Conservation (phyloP, 176 grass and related monocot species). For the Rhynchospora pubera region DNA sequence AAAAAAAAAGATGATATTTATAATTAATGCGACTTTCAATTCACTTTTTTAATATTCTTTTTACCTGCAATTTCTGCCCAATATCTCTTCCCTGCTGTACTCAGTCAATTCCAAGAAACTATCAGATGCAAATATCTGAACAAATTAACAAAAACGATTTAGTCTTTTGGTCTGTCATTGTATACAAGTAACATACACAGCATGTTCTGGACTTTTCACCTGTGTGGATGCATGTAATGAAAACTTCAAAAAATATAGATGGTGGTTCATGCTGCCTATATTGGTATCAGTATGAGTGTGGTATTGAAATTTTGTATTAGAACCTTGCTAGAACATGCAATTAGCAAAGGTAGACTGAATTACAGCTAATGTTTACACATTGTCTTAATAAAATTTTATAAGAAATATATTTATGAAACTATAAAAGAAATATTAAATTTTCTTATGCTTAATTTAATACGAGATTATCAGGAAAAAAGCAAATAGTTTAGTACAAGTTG, state of each 20-base stretch:
- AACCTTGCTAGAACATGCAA: neutral
- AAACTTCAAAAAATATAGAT: neutral
- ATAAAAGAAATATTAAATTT: neutral
- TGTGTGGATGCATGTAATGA: neutral
- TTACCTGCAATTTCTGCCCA: constrained; percentile 89
- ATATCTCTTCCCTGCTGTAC: constrained; percentile 82
- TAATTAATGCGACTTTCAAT: neutral
- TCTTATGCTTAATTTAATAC: neutral
- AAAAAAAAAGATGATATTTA: constrained; percentile 3
- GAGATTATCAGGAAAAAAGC: neutral
- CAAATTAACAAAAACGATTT: neutral
- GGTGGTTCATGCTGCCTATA: neutral
- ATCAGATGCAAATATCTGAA: constrained; percentile 87
- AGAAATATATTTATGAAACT: neutral
- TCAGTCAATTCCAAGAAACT: constrained; percentile 75
- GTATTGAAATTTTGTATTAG: too few species aligned
- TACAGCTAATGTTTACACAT: neutral
- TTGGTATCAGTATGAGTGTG: neutral
- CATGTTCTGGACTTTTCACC: neutral
- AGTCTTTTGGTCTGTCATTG: neutral
- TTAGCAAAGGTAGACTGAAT: neutral
- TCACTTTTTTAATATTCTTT: neutral
- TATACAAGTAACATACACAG: neutral
- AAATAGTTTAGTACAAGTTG: neutral
- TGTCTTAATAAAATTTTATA: neutral